These are phyloP conservation scores for Metroxylon sagu DNA, from an alignment of 176 grass and related monocot species.

Conservation along the genomic window DNA sequence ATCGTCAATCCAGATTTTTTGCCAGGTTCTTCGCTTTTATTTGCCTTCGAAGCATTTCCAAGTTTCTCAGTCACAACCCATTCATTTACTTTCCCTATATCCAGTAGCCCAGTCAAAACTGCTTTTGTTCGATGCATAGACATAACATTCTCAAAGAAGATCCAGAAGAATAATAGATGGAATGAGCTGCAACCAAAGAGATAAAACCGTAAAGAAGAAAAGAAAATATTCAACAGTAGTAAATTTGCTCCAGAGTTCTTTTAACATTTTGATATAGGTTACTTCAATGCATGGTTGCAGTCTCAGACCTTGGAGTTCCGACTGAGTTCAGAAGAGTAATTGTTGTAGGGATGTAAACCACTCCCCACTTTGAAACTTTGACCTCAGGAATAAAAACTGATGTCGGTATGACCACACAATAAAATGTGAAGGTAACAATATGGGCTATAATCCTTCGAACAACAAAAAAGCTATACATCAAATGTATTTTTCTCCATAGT, in stretches of 20 bases:
- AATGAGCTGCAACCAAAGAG: constrained; percentile 52
- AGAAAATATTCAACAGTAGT: too few species aligned
- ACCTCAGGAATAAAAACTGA: constrained; percentile 75
- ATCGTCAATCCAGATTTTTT: constrained; percentile 1
- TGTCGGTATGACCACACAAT: constrained; percentile 61
- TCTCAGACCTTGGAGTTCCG: constrained; percentile 59
- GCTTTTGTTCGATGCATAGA: constrained; percentile 73
- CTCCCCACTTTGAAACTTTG: constrained; percentile 60
- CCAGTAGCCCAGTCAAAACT: constrained; percentile 52
- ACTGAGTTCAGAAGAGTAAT: constrained; percentile 81
- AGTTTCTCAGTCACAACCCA: constrained; percentile 94
- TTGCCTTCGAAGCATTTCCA: constrained; percentile 61
- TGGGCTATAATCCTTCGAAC: constrained; percentile 74
- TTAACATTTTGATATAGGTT: too few species aligned
- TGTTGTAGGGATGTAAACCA: constrained; percentile 68
- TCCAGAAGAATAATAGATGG: constrained; percentile 79
- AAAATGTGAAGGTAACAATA: constrained; percentile 86
- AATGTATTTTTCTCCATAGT: constrained; percentile 56
- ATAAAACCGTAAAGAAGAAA: too few species aligned
- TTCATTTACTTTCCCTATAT: constrained; percentile 76
- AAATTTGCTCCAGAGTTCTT: too few species aligned
- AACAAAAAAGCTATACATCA: constrained; percentile 90
- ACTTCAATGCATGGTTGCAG: too few species aligned
- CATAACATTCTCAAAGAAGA: constrained; percentile 98
- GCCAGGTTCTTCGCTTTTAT: constrained; percentile 26